Conservation (phyloP, 805 yeast species). For the Candida qinlingensis region DNA sequence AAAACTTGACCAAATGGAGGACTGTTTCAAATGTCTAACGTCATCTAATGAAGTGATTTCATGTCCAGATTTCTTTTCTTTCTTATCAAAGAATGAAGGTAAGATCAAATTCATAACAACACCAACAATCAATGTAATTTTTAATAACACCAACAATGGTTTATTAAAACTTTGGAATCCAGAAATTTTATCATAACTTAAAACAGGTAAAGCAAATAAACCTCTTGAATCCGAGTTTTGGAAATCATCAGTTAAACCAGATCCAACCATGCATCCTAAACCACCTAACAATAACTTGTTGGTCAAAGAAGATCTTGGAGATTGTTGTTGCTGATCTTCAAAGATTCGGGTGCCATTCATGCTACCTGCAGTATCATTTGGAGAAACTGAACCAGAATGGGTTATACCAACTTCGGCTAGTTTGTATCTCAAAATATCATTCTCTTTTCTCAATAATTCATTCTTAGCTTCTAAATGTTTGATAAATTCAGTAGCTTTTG, state of each 20-base stretch:
- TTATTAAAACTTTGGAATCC: constrained; percentile 24
- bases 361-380: neutral
- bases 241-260: constrained; percentile 50
- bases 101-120: constrained; percentile 25
- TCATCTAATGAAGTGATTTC: constrained; percentile 13
- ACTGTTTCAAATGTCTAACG: constrained; percentile 16
- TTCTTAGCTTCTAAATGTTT: constrained; percentile 65
- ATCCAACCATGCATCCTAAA: constrained; percentile 58
- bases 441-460: constrained; percentile 42
- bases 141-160: constrained; percentile 25
- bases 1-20: constrained; percentile 17
- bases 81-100: constrained; percentile 15
- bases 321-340: neutral
- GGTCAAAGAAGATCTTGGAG: constrained; percentile 19
- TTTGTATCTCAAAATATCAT: constrained; percentile 32
- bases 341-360: constrained; percentile 9
- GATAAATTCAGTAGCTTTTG: constrained; percentile 75
- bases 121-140: constrained; percentile 23
- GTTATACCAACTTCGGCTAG: constrained; percentile 13
- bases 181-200: constrained; percentile 26
- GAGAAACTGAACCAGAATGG: constrained; percentile 5
- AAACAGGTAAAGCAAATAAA: constrained; percentile 42
- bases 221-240: constrained; percentile 38
- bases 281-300: constrained; percentile 58
- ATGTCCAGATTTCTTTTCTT: neutral